phyloP scores from a whole-genome alignment of 2,329 filamentous ascomycete genomes.

The Zymoseptoria pseudotritici region DNA sequence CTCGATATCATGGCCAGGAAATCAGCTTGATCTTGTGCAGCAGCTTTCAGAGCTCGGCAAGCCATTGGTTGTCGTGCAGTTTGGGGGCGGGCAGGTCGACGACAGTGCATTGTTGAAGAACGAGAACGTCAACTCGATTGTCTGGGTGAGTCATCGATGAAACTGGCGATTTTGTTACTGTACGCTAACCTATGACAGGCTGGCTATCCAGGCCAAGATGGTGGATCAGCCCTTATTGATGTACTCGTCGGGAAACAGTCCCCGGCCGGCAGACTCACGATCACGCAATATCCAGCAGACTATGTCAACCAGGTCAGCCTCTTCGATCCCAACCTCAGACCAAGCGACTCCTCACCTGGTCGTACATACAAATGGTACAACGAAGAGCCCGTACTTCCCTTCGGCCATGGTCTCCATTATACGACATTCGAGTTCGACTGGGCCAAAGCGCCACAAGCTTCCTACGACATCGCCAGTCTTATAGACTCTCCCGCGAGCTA shows the following conservation, averaged over 20 bases:
- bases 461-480: slow-evolving; percentile 32
- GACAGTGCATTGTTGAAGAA: slow-evolving; percentile 33
- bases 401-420: slow-evolving; percentile 40
- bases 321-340: slow-evolving; percentile 30
- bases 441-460: slow-evolving; percentile 7
- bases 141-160: slow-evolving; percentile 36
- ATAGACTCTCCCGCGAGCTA: slow-evolving; percentile 20
- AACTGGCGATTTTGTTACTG: slow-evolving; percentile 32
- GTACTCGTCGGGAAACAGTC: slow-evolving; percentile 36
- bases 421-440: slow-evolving; percentile 31
- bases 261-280: slow-evolving; percentile 35
- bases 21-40: slow-evolving; percentile 35
- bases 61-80: slow-evolving; percentile 35
- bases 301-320: slow-evolving; percentile 28
- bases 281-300: slow-evolving; percentile 32
- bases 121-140: slow-evolving; percentile 33
- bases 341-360: slow-evolving; percentile 30
- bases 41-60: slow-evolving; percentile 33
- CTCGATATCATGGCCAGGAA: slow-evolving; percentile 37
- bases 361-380: slow-evolving; percentile 41
- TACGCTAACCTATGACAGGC: neutral
- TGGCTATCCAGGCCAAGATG: slow-evolving; percentile 40
- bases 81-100: slow-evolving; percentile 41
- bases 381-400: slow-evolving; percentile 34
- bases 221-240: slow-evolving; percentile 36